Percentiles rank a stretch among this genome's conserved stretches.
These are phyloP conservation scores for Medicago ruthenica DNA, from an alignment of 306 rosid genomes.

Conservation along the genomic window DNA sequence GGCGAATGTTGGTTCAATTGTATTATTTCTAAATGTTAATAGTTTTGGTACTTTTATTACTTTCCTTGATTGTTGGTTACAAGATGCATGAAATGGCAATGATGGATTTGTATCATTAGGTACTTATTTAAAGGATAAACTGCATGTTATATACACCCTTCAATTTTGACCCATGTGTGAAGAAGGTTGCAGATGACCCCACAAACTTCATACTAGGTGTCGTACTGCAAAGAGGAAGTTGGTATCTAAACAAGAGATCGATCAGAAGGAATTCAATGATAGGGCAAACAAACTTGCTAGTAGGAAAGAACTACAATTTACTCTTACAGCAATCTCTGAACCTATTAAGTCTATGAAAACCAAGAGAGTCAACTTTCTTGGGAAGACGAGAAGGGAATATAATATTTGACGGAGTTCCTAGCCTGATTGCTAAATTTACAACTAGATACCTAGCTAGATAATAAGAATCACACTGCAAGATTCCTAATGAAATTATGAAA, in stretches of 20 bases:
- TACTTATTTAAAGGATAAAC: constrained; percentile 26
- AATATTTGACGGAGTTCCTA: constrained; percentile 19
- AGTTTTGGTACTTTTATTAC: constrained; percentile 33
- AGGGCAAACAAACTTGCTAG: constrained; percentile 23
- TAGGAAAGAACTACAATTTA: constrained; percentile 6
- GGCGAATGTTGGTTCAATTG: constrained; percentile 38
- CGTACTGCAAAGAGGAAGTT: constrained; percentile 7
- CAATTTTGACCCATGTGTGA: constrained; percentile 1
- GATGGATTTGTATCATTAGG: constrained; percentile 12
- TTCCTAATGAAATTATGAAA: constrained; percentile 14
- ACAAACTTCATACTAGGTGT: constrained; percentile 24
- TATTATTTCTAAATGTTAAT: background rate
- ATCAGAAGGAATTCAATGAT: constrained; percentile 9
- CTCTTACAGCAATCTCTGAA: constrained; percentile 6
- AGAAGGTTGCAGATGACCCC: constrained; percentile 23
- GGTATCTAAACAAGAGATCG: constrained; percentile 20
- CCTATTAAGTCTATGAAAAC: constrained; percentile 22
- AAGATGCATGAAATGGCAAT: constrained; percentile 16
- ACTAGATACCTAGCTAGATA: constrained; percentile 3
- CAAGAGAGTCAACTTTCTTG: constrained; percentile 31
- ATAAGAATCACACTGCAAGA: background rate
- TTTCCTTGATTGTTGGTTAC: constrained; percentile 31
- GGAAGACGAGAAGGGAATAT: constrained; percentile 16
- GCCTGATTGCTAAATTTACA: constrained; percentile 5
- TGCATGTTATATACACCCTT: background rate